These are phyloP conservation scores for Starmerella cellae DNA, from an alignment of 805 yeast species.

Conservation along the genomic window DNA sequence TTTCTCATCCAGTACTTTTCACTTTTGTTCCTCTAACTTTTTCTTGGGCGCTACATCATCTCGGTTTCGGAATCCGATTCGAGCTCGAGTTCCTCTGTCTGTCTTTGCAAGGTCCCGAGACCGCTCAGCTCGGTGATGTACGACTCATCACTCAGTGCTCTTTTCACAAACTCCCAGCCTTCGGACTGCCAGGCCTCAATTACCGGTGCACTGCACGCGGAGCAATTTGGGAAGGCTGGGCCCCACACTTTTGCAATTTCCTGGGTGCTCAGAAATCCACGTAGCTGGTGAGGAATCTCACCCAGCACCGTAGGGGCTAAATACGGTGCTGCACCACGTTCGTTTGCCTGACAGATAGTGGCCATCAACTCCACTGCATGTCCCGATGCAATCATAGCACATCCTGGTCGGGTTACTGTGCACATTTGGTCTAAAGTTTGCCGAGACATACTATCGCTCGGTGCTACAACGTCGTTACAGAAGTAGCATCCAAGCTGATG, in stretches of 20 bases:
- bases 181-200: conserved; percentile 36
- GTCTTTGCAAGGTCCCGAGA: conserved; percentile 53
- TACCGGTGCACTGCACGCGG: conserved; percentile 68
- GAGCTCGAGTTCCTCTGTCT: conserved; percentile 47
- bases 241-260: conserved; percentile 52
- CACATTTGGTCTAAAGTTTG: conserved; percentile 96
- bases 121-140: conserved; percentile 74
- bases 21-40: too few species aligned
- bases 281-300: conserved; percentile 70
- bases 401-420: conserved; percentile 95
- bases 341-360: conserved; percentile 56
- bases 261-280: conserved; percentile 69
- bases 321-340: conserved; percentile 35
- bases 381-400: conserved; percentile 76
- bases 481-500: conserved; percentile 76
- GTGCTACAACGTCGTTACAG: conserved; percentile 93
- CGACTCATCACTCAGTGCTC: conserved; percentile 51
- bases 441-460: conserved; percentile 74
- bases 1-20: too few species aligned
- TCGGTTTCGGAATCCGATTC: conserved; percentile 19
- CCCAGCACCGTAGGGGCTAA: conserved; percentile 41
- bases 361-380: conserved; percentile 74
- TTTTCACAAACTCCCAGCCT: conserved; percentile 73
- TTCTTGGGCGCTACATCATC: too few species aligned
- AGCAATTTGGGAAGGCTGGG: conserved; percentile 63